These are phyloP conservation scores for Brassica incana DNA, from an alignment of 345 rosid genomes.

Conservation along the genomic window DNA sequence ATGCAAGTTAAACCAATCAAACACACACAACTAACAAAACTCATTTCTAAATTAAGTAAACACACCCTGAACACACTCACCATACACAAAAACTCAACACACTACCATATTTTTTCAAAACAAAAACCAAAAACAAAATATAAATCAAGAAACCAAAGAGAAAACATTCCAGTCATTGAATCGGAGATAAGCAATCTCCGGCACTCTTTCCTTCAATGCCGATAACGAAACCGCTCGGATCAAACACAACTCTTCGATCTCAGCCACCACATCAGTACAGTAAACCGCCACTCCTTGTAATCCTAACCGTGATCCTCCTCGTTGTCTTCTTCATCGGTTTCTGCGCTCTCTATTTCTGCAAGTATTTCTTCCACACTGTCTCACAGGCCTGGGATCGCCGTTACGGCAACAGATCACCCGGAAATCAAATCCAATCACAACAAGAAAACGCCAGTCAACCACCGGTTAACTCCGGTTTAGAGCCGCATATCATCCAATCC, in stretches of 20 bases:
- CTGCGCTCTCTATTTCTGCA: conserved; percentile 57
- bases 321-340: conserved; percentile 65
- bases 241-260: background rate
- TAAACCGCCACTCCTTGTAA: conserved; percentile 47
- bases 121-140: conserved; percentile 1
- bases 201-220: conserved; percentile 50
- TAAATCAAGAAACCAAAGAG: background rate
- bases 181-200: conserved; percentile 49
- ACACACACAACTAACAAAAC: conserved; percentile 19
- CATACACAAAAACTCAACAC: conserved; percentile 1
- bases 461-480: conserved; percentile 51
- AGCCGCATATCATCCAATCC: conserved; percentile 49
- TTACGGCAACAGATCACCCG: conserved; percentile 35
- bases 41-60: conserved; percentile 38
- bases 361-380: conserved; percentile 52
- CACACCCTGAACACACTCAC: conserved; percentile 24
- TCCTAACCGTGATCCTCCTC: conserved; percentile 56
- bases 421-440: conserved; percentile 19
- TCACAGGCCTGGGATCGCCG: conserved; percentile 42
- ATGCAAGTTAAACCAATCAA: conserved; percentile 29
- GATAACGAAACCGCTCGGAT: background rate
- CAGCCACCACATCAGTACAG: conserved; percentile 2
- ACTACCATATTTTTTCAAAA: background rate
- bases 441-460: background rate
- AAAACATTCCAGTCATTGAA: conserved; percentile 7